Evolutionary conservation across 2,329 filamentous ascomycete genomes (phyloP).

Genomic region (Aspergillus proliferans): DNA sequence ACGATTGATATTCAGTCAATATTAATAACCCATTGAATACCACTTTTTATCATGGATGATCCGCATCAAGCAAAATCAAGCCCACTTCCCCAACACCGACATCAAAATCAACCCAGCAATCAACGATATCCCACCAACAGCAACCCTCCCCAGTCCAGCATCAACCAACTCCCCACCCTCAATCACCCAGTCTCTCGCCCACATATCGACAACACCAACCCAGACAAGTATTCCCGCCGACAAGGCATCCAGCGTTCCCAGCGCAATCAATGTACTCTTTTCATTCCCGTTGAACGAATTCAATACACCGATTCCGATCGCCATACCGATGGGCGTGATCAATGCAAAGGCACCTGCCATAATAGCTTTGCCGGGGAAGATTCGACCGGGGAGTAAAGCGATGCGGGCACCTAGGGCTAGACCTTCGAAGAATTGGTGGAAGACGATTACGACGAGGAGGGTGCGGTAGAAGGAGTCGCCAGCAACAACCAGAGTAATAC

Average conservation of each 20-base stretch:
- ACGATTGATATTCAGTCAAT: too few species aligned
- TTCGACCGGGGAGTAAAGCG: constrained; percentile 45
- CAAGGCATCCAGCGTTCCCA: constrained; percentile 67
- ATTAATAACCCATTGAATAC: too few species aligned
- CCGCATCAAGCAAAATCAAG: constrained; percentile 32
- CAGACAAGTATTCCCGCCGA: constrained; percentile 72
- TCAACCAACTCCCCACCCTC: constrained; percentile 52
- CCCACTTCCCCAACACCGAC: constrained; percentile 71
- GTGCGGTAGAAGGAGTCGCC: constrained; percentile 48
- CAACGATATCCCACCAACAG: constrained; percentile 49
- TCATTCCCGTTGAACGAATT: constrained; percentile 68
- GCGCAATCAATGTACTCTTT: constrained; percentile 59
- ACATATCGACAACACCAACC: constrained; percentile 76
- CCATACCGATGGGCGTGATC: constrained; percentile 73
- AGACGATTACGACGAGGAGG: constrained; percentile 60
- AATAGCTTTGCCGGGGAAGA: constrained; percentile 43
- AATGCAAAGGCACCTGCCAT: constrained; percentile 62
- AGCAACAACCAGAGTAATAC: constrained; percentile 39
- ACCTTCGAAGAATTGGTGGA: constrained; percentile 74
- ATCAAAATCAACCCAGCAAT: constrained; percentile 61
- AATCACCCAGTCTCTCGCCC: constrained; percentile 67
- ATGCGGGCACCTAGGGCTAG: constrained; percentile 68
- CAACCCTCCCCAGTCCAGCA: constrained; percentile 45
- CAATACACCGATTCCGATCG: constrained; percentile 68
- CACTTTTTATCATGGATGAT: too few species aligned